Conservation (phyloP, 805 yeast genomes). For the Yarrowia deformans region DNA sequence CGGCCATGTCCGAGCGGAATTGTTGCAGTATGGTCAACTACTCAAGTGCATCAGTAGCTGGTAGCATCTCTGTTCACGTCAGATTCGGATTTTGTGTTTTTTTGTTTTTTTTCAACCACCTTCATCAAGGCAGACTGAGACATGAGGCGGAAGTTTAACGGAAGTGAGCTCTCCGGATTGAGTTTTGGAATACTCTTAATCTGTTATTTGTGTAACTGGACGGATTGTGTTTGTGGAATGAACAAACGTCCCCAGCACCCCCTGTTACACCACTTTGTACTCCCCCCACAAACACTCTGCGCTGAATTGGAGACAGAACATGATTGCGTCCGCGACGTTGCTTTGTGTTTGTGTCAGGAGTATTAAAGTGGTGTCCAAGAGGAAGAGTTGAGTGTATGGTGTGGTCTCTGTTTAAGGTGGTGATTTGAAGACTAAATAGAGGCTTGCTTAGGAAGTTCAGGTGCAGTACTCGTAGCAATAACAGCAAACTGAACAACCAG, state of each 20-base stretch:
- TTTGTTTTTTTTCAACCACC: neutral
- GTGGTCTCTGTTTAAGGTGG: too few species aligned
- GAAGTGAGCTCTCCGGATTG: neutral
- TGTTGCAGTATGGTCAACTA: too few species aligned
- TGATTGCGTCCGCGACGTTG: constrained; percentile 1
- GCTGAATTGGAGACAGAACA: constrained; percentile 1
- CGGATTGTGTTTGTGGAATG: too few species aligned
- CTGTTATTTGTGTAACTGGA: neutral
- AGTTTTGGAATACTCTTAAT: neutral
- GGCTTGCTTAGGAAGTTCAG: too few species aligned
- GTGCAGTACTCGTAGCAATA: too few species aligned
- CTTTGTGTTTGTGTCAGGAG: neutral
- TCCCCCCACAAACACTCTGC: neutral
- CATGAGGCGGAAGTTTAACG: constrained; percentile 23
- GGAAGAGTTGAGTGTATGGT: neutral
- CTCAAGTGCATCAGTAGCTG: too few species aligned
- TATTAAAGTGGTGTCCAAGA: neutral
- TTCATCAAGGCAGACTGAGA: constrained; percentile 1
- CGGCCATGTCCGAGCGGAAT: too few species aligned
- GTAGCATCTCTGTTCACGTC: too few species aligned
- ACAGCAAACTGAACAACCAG: too few species aligned
- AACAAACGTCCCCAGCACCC: too few species aligned
- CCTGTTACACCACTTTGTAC: neutral
- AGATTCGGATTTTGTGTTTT: too few species aligned
- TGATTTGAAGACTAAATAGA: too few species aligned